Evolutionary conservation across 495 filamentous ascomycete species (phyloP).

Genomic region (Mycothermus thermophilus): DNA sequence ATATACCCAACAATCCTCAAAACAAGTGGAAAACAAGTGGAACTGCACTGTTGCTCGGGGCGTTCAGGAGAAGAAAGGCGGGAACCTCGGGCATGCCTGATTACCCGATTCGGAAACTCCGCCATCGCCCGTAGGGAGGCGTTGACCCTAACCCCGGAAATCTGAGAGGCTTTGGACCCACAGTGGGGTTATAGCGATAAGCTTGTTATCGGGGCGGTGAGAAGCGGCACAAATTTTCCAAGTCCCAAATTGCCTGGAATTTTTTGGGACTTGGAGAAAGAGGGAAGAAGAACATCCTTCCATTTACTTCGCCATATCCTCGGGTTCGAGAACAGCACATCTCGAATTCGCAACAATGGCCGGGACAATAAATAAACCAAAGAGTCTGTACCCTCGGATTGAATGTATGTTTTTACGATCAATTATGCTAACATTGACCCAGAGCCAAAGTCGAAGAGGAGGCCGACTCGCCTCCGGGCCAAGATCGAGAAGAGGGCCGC

Average conservation of each 20-base stretch:
- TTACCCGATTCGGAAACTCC: not conserved
- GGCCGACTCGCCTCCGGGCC: slow-evolving; percentile 73
- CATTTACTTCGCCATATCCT: not conserved
- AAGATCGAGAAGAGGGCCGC: slow-evolving; percentile 92
- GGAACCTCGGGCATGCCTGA: no score
- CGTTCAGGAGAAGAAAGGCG: not conserved
- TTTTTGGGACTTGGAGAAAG: slow-evolving; percentile 11
- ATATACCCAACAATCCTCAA: no score
- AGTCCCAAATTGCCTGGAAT: slow-evolving; percentile 15
- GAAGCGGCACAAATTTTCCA: slow-evolving; percentile 19
- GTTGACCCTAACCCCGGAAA: not conserved
- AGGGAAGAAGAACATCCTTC: not conserved
- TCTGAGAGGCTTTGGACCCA: not conserved
- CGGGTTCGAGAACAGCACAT: not conserved
- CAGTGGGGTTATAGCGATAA: slow-evolving; percentile 9
- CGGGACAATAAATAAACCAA: slow-evolving; percentile 38
- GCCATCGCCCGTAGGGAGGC: slow-evolving; percentile 3
- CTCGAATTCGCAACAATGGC: slow-evolving; percentile 23
- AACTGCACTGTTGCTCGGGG: not conserved
- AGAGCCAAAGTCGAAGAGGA: slow-evolving; percentile 93
- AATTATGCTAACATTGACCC: slow-evolving; percentile 1
- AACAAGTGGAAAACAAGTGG: not conserved
- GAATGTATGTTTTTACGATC: not conserved
- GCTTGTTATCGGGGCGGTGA: slow-evolving; percentile 26
- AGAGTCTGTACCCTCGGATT: slow-evolving; percentile 24